phyloP scores from a whole-genome alignment of 345 rosid species.

The Salix arbutifolia region DNA sequence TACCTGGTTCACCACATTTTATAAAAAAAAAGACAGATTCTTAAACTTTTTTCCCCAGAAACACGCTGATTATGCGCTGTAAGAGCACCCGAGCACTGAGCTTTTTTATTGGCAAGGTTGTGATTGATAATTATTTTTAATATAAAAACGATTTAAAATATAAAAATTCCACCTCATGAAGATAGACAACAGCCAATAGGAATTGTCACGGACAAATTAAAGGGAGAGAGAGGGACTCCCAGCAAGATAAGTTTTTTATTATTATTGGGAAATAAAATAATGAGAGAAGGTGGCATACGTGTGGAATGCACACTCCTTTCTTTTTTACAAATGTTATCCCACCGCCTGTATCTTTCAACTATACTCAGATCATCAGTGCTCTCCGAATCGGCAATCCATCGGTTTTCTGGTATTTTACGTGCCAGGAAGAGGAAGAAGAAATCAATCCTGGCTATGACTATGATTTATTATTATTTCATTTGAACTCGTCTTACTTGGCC shows the following conservation, averaged over 20 bases:
- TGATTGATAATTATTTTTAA: too few species aligned
- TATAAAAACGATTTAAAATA: too few species aligned
- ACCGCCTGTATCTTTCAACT: neutral
- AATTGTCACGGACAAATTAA: neutral
- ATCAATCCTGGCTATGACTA: too few species aligned
- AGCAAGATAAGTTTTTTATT: neutral
- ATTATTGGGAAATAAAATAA: neutral
- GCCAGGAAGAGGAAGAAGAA: neutral
- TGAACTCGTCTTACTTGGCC: too few species aligned
- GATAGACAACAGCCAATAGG: neutral
- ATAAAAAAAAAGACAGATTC: neutral
- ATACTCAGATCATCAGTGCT: neutral
- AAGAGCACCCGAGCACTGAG: neutral
- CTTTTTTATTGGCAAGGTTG: too few species aligned
- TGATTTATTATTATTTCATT: too few species aligned
- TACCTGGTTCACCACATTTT: neutral
- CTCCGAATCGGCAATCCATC: constrained; percentile 16
- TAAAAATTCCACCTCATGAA: neutral
- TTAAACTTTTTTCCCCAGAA: neutral
- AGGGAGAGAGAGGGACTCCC: neutral
- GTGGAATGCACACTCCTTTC: constrained; percentile 25
- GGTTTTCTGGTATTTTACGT: neutral
- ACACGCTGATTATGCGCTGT: neutral
- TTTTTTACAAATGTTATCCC: neutral
- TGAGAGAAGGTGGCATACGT: constrained; percentile 20